phyloP scores from a whole-genome alignment of 2,329 filamentous ascomycete species.

The Penicillium sp. region DNA sequence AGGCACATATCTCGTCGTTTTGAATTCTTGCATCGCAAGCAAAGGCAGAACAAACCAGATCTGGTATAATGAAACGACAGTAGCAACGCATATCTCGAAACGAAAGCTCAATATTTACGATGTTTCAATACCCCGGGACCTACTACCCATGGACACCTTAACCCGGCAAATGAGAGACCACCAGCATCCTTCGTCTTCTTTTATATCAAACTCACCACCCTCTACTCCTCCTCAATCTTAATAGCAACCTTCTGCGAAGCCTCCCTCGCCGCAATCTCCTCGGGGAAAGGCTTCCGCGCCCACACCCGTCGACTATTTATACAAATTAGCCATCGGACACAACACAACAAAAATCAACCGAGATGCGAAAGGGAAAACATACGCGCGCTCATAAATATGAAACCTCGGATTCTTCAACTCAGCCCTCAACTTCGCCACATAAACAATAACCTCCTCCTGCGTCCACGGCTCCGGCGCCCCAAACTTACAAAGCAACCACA shows the following conservation, averaged over 20 bases:
- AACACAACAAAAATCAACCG: background rate
- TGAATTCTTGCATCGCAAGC: background rate
- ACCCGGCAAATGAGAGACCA: background rate
- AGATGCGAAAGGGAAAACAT: background rate
- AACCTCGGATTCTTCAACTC: slow-evolving; percentile 20
- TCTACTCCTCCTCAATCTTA: background rate
- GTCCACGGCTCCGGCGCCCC: slow-evolving; percentile 23
- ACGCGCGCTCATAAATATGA: slow-evolving; percentile 22
- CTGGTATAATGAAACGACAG: background rate
- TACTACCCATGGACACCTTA: background rate
- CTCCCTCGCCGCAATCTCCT: background rate
- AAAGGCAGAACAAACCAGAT: background rate
- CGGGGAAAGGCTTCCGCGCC: slow-evolving; percentile 9
- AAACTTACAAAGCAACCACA: slow-evolving; percentile 27
- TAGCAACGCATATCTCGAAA: background rate
- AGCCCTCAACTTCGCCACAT: slow-evolving; percentile 18
- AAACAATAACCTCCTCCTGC: slow-evolving; percentile 20
- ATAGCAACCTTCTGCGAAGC: background rate
- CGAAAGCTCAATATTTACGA: background rate
- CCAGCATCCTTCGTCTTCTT: background rate
- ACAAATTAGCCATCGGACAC: background rate
- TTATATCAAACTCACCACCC: background rate
- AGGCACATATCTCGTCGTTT: background rate
- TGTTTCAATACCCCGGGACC: too few species aligned
- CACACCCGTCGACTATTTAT: slow-evolving; percentile 18